Evolutionary conservation across 352 stramenopile species (phyloP).

Genomic region (Phytophthora ohioensis): DNA sequence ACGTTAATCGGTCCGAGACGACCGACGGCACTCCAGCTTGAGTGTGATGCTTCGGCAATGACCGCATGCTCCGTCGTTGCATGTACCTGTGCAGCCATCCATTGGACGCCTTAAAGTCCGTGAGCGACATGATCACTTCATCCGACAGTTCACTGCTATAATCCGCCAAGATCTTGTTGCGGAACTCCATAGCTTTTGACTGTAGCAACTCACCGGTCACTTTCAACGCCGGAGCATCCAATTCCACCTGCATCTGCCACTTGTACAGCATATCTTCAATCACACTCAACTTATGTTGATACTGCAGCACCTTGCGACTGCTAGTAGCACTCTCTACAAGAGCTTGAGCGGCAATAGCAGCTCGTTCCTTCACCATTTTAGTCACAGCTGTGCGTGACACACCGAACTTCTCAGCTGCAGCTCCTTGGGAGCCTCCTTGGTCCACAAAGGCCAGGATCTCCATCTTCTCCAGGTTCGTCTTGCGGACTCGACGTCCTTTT

Average conservation of each 20-base stretch:
- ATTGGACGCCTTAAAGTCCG: slow-evolving; percentile 87
- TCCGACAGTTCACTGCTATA: slow-evolving; percentile 73
- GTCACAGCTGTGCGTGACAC: slow-evolving; percentile 85
- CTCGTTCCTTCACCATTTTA: slow-evolving; percentile 89
- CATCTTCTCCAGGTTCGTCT: slow-evolving; percentile 87
- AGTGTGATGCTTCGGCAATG: slow-evolving; percentile 58
- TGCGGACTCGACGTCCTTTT: slow-evolving; percentile 76
- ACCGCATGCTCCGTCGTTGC: slow-evolving; percentile 74
- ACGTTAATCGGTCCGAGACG: slow-evolving; percentile 27
- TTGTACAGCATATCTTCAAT: slow-evolving; percentile 90
- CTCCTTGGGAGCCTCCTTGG: slow-evolving; percentile 76
- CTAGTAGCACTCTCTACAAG: slow-evolving; percentile 67
- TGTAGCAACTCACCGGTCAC: slow-evolving; percentile 82
- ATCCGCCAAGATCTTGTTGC: slow-evolving; percentile 82
- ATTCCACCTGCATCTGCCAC: slow-evolving; percentile 84
- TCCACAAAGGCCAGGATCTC: slow-evolving; percentile 86
- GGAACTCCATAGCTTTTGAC: slow-evolving; percentile 83
- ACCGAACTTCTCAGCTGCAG: slow-evolving; percentile 81
- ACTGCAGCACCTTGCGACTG: slow-evolving; percentile 83
- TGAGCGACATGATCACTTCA: slow-evolving; percentile 81
- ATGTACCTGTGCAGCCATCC: slow-evolving; percentile 85
- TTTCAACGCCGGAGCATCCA: slow-evolving; percentile 69
- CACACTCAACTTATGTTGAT: slow-evolving; percentile 85
- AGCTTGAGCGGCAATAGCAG: slow-evolving; percentile 77
- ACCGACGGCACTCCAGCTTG: slow-evolving; percentile 10